Percentiles rank a stretch among this genome's conserved stretches.
Conservation (phyloP, 2,329 filamentous ascomycete genomes). For the Nemania serpens region DNA sequence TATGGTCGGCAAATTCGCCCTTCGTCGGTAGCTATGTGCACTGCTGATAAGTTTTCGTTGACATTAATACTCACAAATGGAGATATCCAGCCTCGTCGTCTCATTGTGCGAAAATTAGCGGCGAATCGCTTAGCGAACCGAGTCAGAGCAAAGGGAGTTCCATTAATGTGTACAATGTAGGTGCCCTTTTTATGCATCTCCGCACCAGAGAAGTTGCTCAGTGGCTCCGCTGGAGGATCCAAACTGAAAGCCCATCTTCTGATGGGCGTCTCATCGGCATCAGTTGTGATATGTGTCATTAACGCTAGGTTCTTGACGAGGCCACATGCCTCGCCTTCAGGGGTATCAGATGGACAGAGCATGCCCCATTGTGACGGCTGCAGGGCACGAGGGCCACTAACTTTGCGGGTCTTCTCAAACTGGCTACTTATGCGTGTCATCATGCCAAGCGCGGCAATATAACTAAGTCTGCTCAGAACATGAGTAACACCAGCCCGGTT, state of each 20-base stretch:
- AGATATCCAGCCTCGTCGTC: slow-evolving; percentile 88
- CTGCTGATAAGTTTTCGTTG: slow-evolving; percentile 87
- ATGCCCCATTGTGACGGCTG: slow-evolving; percentile 98
- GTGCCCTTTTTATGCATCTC: slow-evolving; percentile 85
- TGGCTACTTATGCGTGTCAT: slow-evolving; percentile 99
- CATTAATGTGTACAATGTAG: slow-evolving; percentile 94
- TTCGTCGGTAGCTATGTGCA: slow-evolving; percentile 96
- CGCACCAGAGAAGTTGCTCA: slow-evolving; percentile 72
- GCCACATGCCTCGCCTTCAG: slow-evolving; percentile 97
- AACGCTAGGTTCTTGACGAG: slow-evolving; percentile 96
- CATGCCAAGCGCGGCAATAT: slow-evolving; percentile 97
- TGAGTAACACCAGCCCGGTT: slow-evolving; percentile 96
- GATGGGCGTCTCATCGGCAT: slow-evolving; percentile 90
- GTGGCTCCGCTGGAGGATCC: slow-evolving; percentile 79
- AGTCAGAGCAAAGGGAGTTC: slow-evolving; percentile 88
- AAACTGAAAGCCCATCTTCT: slow-evolving; percentile 84
- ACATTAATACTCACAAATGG: slow-evolving; percentile 97
- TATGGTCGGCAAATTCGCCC: slow-evolving; percentile 94
- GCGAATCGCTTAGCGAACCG: slow-evolving; percentile 86
- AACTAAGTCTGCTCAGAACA: slow-evolving; percentile 91
- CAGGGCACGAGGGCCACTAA: slow-evolving; percentile 90
- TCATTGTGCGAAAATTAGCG: slow-evolving; percentile 80
- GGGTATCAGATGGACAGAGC: slow-evolving; percentile 95
- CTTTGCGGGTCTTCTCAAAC: slow-evolving; percentile 98
- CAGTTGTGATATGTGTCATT: slow-evolving; percentile 99